Evolutionary conservation across 179 eudicot species (phyloP).

Genomic region (Camellia oleifera): DNA sequence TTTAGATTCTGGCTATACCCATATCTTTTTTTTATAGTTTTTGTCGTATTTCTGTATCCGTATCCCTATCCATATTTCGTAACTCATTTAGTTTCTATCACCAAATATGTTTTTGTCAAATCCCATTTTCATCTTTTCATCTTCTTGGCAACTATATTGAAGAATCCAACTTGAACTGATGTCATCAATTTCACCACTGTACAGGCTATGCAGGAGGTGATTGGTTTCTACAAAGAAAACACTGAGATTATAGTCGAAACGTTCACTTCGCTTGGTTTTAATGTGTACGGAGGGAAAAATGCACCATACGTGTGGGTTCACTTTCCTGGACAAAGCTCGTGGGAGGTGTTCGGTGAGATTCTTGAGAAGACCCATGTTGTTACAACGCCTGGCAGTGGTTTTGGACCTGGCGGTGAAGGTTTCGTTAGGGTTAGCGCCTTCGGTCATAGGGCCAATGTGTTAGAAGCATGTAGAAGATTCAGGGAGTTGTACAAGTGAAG

Average conservation of each 20-base stretch:
- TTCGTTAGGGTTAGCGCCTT: conserved; percentile 90
- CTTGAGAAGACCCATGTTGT: conserved; percentile 94
- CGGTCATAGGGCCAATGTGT: conserved; percentile 81
- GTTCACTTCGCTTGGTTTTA: conserved; percentile 83
- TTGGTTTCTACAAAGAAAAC: conserved; percentile 93
- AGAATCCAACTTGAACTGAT: background rate
- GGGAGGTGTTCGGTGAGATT: conserved; percentile 95
- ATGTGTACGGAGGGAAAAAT: conserved; percentile 86
- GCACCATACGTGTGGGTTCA: conserved; percentile 98
- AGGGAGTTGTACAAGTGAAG: conserved; percentile 75
- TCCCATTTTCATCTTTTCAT: background rate
- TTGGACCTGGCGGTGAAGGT: conserved; percentile 96
- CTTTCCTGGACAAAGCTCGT: conserved; percentile 91
- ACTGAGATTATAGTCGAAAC: conserved; percentile 75
- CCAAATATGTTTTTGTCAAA: background rate
- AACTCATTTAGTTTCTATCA: background rate
- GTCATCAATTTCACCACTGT: conserved; percentile 15
- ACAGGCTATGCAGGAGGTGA: conserved; percentile 85
- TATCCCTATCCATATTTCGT: too few species aligned
- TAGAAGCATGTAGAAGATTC: conserved; percentile 90
- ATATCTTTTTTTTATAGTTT: too few species aligned
- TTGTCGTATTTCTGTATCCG: too few species aligned
- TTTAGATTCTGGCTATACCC: too few species aligned
- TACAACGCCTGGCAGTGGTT: conserved; percentile 94
- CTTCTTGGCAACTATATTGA: background rate